These are phyloP conservation scores for Meripilus lineatus DNA, from an alignment of 1,284 basidiomycete species.

Conservation along the genomic window DNA sequence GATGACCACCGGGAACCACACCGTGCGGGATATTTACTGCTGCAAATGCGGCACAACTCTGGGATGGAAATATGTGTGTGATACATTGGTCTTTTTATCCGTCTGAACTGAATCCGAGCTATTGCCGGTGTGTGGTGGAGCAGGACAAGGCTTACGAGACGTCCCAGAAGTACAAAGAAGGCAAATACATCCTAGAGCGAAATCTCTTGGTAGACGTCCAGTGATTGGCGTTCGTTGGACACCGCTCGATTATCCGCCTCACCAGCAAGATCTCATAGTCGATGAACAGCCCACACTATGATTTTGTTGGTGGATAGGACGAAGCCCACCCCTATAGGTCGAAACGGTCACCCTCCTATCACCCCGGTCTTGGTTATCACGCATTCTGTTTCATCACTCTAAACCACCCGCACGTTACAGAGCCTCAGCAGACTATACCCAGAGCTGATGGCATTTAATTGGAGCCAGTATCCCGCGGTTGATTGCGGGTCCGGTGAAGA, in stretches of 20 bases:
- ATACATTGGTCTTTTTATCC: neutral
- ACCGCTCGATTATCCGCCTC: constrained; percentile 4
- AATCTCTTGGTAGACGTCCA: constrained; percentile 82
- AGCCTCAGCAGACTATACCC: too few species aligned
- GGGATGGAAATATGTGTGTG: constrained; percentile 97
- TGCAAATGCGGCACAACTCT: constrained; percentile 80
- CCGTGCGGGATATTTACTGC: constrained; percentile 93
- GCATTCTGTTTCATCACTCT: neutral
- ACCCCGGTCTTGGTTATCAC: constrained; percentile 5
- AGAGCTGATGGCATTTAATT: too few species aligned
- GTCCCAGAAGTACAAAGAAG: constrained; percentile 97
- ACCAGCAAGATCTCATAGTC: constrained; percentile 7
- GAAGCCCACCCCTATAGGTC: constrained; percentile 6
- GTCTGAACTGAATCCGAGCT: neutral
- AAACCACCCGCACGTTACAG: neutral
- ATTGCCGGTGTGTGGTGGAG: constrained; percentile 7
- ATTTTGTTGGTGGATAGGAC: neutral
- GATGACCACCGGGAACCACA: constrained; percentile 97
- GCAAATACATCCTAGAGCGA: constrained; percentile 95
- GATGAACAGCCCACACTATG: neutral
- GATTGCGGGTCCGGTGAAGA: too few species aligned
- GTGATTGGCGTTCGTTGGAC: constrained; percentile 29
- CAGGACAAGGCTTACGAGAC: constrained; percentile 90
- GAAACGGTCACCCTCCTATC: constrained; percentile 6
- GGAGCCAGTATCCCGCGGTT: too few species aligned